Evolutionary conservation across 257 asterid species (phyloP), one percentile per base, ranked within the genome.

Genomic region (Solanum infundibuliforme): DNA sequence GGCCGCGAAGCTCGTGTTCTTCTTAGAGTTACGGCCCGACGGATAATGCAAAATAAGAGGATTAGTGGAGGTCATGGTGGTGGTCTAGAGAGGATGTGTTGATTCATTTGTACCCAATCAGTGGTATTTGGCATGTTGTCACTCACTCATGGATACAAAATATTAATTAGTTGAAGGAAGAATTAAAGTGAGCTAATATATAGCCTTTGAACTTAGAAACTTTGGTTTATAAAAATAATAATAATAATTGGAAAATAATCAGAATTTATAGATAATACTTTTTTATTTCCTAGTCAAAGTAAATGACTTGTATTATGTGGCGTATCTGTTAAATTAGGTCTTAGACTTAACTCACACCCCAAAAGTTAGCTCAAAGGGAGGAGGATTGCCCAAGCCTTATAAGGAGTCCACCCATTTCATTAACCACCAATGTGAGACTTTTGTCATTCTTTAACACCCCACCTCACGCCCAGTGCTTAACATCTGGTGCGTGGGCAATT

Each of bases 1-100:
- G 95, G 83, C 5, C 93, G 87, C 0, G 94, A 91, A 21, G 93
- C 93, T 89, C 94, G 90, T 3, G 94, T 81, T 43, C 95, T 92
- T 13, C 92, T 86, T 92, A 2, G 93, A 83, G 38, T 86, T 85
- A 8, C 94, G 92, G 87, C 93, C 92, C 21, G 86, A 90, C 3
- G 92, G 94, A 8, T 3, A 27, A 32, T 3, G 39, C 5, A 14
- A 13, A 65, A 14, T 5, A n/a, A 6, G 25, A 58, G 62, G 65
- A 25, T 88, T 87, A 2, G 91, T 60, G 48, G 87, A 52, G 88
- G 25, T 25, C 38, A 25, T 52, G 58, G 58, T 41, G 65, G 86
- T 38, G 66, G 79, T 27, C 9, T 20, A 5, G 69, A 87, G n/a
- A 38, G 52, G 82, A 21, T 32, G n/a, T 86, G 82, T 81, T 90